Evolutionary conservation across 179 eudicot genomes (phyloP), one percentile per base, ranked within the genome.

Genomic region (Beta lomatogona): DNA sequence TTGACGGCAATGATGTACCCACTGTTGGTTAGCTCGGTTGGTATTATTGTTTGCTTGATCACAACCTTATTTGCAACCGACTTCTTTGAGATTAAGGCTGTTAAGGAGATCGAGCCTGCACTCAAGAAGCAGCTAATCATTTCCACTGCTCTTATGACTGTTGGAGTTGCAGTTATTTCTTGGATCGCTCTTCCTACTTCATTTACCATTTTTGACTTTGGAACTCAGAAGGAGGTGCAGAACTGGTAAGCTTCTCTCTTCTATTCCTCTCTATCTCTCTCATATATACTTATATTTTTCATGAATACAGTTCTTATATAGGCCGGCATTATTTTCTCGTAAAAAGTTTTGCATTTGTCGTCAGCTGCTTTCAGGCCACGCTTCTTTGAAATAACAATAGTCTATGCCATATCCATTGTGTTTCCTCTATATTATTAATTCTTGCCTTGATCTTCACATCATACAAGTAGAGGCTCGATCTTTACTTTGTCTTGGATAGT

Each of bases 61-160:
- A 95, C 97, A 80, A 93, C 98, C 77, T 88, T 95, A 57, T 91
- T 93, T 84, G 98, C 98, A 14, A 95, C 98, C 22, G 98, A 95
- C 82, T 90, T 95, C 89, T 93, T 92, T 71, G 97, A 93, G 90
- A 90, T 95, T 83, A 93, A 91, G 91, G 86, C 87, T 59, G 97
- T 95, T 19, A 90, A 95, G 81, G 92, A 95, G 83, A 95, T 93
- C 75, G 97, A 95, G 89, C 98, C 98, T 44, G 91, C 98, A 22
- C 83, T 95, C 83, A 93, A 95, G 89, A 91, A 82, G 75, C 98
- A 95, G 81, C 91, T 93, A 18, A 83, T 94, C 82, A 94, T 94
- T 88, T 94, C 98, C 76, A 94, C 97, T 67, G 84, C 84, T 70
- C 64, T 93, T 78, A 93, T 95, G 98, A 95, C 98, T 73, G 46